Conservation (phyloP, 2,329 filamentous ascomycete genomes). For the Colletotrichum melonis region DNA sequence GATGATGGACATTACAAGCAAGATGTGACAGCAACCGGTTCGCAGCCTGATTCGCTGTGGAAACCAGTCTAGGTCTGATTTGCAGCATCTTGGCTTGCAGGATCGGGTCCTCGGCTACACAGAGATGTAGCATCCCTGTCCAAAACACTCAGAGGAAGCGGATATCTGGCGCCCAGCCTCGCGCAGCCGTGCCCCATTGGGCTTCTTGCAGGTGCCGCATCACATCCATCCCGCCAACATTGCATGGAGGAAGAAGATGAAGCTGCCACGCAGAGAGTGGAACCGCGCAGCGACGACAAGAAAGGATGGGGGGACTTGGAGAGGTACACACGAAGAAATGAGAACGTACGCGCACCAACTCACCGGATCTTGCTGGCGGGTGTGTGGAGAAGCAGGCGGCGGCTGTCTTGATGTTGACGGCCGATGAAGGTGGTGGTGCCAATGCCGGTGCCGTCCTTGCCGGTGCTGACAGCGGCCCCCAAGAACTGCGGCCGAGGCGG, state of each 20-base stretch:
- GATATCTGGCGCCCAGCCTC: slow-evolving; percentile 15
- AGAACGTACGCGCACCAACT: slow-evolving; percentile 25
- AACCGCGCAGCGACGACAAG: neutral
- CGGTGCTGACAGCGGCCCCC: slow-evolving; percentile 22
- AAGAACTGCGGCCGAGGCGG: slow-evolving; percentile 1
- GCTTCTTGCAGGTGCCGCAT: neutral
- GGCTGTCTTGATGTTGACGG: neutral
- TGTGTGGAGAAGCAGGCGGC: slow-evolving; percentile 30
- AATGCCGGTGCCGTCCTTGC: slow-evolving; percentile 22
- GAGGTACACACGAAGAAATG: neutral
- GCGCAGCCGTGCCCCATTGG: neutral
- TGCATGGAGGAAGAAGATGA: neutral
- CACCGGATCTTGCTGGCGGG: slow-evolving; percentile 29
- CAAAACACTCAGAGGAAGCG: neutral
- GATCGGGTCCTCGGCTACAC: neutral
- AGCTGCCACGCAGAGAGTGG: no score
- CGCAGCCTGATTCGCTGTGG: neutral
- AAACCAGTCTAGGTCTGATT: neutral
- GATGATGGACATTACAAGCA: neutral
- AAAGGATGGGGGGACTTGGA: neutral
- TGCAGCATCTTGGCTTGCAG: slow-evolving; percentile 27
- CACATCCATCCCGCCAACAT: neutral
- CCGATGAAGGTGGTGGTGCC: neutral
- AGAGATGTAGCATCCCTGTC: slow-evolving; percentile 11
- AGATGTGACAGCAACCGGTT: neutral